Percentiles rank a stretch among this genome's conserved stretches.
phyloP scores from a whole-genome alignment of 768 basidiomycete species.

The Kwoniella botswanensis region DNA sequence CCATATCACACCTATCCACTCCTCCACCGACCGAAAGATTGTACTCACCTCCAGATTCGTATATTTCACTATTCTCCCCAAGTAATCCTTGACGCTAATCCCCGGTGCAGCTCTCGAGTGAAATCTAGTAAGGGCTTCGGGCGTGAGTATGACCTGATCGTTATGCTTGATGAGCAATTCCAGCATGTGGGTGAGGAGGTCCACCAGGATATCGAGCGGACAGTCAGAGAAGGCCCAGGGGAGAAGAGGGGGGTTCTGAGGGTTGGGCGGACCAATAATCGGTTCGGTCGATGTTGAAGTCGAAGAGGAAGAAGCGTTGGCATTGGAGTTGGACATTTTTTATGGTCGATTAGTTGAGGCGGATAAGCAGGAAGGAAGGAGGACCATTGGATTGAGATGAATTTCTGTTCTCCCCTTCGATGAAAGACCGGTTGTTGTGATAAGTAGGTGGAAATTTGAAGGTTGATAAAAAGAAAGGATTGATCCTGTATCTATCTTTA shows the following conservation, averaged over 20 bases:
- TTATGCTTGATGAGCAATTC: slow-evolving; percentile 93
- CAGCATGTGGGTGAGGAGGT: slow-evolving; percentile 96
- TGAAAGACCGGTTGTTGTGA: too few relatives aligned
- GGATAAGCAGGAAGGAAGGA: neutral
- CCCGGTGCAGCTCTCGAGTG: slow-evolving; percentile 89
- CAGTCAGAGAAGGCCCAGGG: slow-evolving; percentile 84
- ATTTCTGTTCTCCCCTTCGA: too few relatives aligned
- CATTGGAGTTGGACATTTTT: neutral
- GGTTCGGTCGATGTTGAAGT: slow-evolving; percentile 9
- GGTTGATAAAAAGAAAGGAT: too few relatives aligned
- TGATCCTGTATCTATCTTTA: too few relatives aligned
- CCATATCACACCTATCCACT: too few relatives aligned
- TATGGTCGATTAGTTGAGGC: neutral
- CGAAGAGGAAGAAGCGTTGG: neutral
- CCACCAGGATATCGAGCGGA: slow-evolving; percentile 78
- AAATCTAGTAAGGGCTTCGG: slow-evolving; percentile 91
- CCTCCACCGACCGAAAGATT: too few relatives aligned
- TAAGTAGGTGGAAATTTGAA: too few relatives aligned
- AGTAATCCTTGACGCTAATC: slow-evolving; percentile 89
- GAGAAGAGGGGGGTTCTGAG: slow-evolving; percentile 56
- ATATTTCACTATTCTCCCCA: slow-evolving; percentile 89
- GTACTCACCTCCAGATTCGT: slow-evolving; percentile 88
- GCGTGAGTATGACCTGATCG: slow-evolving; percentile 88
- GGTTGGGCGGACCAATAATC: slow-evolving; percentile 11
- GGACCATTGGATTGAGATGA: too few relatives aligned